Percentiles rank a stretch among this genome's conserved stretches.
phyloP scores from a whole-genome alignment of 768 basidiomycete species.

The Trametes meyenii region DNA sequence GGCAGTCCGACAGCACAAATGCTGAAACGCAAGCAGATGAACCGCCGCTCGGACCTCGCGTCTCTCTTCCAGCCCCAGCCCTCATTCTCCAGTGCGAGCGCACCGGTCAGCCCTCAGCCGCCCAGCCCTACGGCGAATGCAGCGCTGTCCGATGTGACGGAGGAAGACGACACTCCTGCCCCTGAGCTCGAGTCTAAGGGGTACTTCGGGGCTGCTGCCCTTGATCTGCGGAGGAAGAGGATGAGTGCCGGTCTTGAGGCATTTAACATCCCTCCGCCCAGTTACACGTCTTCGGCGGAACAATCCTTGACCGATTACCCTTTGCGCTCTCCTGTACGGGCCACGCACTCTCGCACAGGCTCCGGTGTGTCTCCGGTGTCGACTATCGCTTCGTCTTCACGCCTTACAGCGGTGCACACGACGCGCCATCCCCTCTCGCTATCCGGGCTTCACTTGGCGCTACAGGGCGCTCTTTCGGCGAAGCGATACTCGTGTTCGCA shows the following conservation, averaged over 20 bases:
- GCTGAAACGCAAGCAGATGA: slow-evolving; percentile 47
- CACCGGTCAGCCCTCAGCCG: slow-evolving; percentile 40
- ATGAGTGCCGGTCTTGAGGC: slow-evolving; percentile 51
- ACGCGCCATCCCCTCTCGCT: slow-evolving; percentile 68
- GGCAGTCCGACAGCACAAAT: slow-evolving; percentile 50
- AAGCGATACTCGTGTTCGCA: slow-evolving; percentile 82
- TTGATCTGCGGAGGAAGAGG: slow-evolving; percentile 60
- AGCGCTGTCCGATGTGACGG: slow-evolving; percentile 41
- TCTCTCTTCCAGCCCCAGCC: slow-evolving; percentile 42
- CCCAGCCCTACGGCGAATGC: slow-evolving; percentile 7
- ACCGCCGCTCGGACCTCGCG: slow-evolving; percentile 57
- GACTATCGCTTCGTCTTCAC: slow-evolving; percentile 45
- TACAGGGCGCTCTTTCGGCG: slow-evolving; percentile 69
- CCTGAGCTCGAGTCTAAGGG: slow-evolving; percentile 28
- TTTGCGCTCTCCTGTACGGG: slow-evolving; percentile 17
- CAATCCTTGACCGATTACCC: slow-evolving; percentile 7
- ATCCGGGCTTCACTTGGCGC: slow-evolving; percentile 58
- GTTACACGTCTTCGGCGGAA: slow-evolving; percentile 23
- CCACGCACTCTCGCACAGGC: slow-evolving; percentile 10
- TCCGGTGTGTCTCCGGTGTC: slow-evolving; percentile 11
- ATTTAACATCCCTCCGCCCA: slow-evolving; percentile 43
- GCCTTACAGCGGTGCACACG: slow-evolving; percentile 63
- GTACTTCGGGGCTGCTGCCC: slow-evolving; percentile 63
- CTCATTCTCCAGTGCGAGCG: slow-evolving; percentile 40
- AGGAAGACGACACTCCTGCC: slow-evolving; percentile 38